phyloP scores from a whole-genome alignment of 805 yeast genomes.

The Vanderwaltozyma tropicalis region DNA sequence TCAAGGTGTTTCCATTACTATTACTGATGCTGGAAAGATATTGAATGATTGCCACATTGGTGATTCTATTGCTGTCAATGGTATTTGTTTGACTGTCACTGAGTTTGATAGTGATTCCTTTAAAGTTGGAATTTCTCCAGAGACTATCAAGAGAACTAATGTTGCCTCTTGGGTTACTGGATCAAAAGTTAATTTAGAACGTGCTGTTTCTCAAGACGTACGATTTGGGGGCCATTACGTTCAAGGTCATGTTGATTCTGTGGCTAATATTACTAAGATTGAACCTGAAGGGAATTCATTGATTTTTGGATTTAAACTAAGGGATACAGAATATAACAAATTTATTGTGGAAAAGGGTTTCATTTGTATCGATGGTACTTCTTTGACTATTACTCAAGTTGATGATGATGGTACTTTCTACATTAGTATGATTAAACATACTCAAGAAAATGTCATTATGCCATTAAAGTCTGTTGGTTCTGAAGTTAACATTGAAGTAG shows the following conservation, averaged over 20 bases:
- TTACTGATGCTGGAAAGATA: conserved; percentile 51
- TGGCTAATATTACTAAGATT: conserved; percentile 50
- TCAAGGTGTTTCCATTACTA: conserved; percentile 56
- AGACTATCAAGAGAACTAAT: conserved; percentile 74
- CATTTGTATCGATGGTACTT: conserved; percentile 85
- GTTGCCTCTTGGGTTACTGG: conserved; percentile 52
- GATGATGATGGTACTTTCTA: conserved; percentile 49
- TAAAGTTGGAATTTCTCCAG: conserved; percentile 89
- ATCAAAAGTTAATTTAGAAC: conserved; percentile 69
- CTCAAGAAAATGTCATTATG: conserved; percentile 71
- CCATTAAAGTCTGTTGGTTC: conserved; percentile 56
- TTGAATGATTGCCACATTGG: conserved; percentile 81
- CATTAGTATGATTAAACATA: conserved; percentile 85
- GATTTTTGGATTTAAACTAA: conserved; percentile 59
- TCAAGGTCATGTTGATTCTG: conserved; percentile 94
- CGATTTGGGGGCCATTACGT: conserved; percentile 96
- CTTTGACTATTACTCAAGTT: conserved; percentile 77
- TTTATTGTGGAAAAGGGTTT: conserved; percentile 94
- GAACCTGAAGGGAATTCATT: conserved; percentile 66
- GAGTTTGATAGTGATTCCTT: conserved; percentile 53
- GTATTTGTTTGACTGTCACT: conserved; percentile 86
- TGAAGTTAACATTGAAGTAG: conserved; percentile 84
- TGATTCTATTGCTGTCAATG: conserved; percentile 85
- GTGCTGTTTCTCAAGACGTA: conserved; percentile 71
- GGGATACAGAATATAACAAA: conserved; percentile 47